These are phyloP conservation scores for Favolaschia claudopus DNA, from an alignment of 768 basidiomycete species.

Conservation along the genomic window DNA sequence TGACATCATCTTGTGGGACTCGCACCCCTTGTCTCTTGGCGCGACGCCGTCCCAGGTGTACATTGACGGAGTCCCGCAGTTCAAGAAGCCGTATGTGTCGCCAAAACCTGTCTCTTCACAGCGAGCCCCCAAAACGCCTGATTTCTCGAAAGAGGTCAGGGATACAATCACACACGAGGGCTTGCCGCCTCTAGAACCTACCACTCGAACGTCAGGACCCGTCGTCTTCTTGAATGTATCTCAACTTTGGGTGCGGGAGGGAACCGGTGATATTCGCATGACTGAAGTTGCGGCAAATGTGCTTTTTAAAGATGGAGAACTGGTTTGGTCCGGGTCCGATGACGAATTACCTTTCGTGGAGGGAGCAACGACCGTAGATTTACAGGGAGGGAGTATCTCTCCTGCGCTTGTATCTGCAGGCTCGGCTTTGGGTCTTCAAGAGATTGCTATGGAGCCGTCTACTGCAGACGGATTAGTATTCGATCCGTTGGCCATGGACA, in stretches of 20 bases:
- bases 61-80: constrained; percentile 85
- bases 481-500: constrained; percentile 50
- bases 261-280: not conserved
- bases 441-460: constrained; percentile 64
- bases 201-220: constrained; percentile 41
- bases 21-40: constrained; percentile 78
- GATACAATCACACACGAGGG: constrained; percentile 67
- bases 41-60: constrained; percentile 84
- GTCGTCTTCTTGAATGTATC: constrained; percentile 73
- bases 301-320: constrained; percentile 43
- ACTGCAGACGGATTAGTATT: constrained; percentile 67
- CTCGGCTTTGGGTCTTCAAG: constrained; percentile 66
- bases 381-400: constrained; percentile 13
- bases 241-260: constrained; percentile 10
- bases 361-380: constrained; percentile 32
- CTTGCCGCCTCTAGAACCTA: constrained; percentile 65
- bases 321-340: constrained; percentile 58
- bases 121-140: constrained; percentile 57
- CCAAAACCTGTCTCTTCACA: constrained; percentile 66
- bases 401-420: constrained; percentile 73
- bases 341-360: constrained; percentile 33
- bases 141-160: constrained; percentile 65
- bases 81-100: constrained; percentile 51
- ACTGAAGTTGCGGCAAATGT: constrained; percentile 40
- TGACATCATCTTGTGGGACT: constrained; percentile 79